Conservation (phyloP, 495 filamentous ascomycete species). For the Pyrenula massariospora region DNA sequence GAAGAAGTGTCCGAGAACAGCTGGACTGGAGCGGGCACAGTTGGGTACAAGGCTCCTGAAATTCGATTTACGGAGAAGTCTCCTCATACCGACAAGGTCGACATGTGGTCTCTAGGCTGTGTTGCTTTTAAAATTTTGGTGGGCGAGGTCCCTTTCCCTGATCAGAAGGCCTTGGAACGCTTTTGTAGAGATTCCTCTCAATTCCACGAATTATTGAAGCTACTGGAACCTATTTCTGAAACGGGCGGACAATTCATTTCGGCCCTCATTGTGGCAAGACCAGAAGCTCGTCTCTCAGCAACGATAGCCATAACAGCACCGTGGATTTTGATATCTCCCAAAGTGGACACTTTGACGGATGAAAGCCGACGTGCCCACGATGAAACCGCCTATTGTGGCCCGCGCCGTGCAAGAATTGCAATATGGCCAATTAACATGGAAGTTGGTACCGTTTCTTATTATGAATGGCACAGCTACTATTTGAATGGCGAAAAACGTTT, state of each 20-base stretch:
- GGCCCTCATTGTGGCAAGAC: not conserved
- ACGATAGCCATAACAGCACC: not conserved
- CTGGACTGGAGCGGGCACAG: slow-evolving; percentile 14
- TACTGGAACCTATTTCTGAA: not conserved
- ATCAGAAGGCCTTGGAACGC: not conserved
- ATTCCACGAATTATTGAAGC: not conserved
- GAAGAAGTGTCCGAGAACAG: slow-evolving; percentile 3
- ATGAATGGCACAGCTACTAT: too few relatives aligned
- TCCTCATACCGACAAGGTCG: slow-evolving; percentile 13
- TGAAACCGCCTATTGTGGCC: not conserved
- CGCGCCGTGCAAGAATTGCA: not conserved
- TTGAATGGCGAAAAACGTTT: not conserved
- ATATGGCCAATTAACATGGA: not conserved
- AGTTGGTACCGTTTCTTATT: not conserved
- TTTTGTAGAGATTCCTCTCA: not conserved
- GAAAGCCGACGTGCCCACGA: not conserved
- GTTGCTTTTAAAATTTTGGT: slow-evolving; percentile 8
- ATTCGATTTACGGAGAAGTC: slow-evolving; percentile 1
- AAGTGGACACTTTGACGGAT: not conserved
- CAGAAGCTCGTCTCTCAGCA: not conserved
- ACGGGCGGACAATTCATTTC: not conserved
- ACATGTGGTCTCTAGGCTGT: slow-evolving; percentile 18
- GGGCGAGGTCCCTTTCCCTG: not conserved
- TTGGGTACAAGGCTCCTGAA: slow-evolving; percentile 28
- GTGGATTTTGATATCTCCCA: not conserved